Conservation (phyloP, 345 rosid species). For the Alliaria petiolata region DNA sequence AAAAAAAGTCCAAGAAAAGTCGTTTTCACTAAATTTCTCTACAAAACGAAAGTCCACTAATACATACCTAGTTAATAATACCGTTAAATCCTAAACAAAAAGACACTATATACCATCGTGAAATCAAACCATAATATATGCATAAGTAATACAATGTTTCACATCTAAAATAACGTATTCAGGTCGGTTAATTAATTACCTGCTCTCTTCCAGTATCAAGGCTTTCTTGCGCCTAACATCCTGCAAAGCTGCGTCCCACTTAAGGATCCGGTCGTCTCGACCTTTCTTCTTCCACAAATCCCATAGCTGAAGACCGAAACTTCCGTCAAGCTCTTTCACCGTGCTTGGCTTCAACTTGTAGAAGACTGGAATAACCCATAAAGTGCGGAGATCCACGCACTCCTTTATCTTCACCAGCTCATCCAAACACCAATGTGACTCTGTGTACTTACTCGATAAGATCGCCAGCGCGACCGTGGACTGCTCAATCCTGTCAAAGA, state of each 20-base stretch:
- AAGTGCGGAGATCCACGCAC: conserved; percentile 14
- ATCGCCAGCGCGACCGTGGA: conserved; percentile 8
- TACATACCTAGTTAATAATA: no score
- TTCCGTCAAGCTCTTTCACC: background rate
- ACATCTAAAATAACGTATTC: no score
- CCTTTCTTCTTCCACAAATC: background rate
- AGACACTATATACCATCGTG: no score
- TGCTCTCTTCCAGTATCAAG: background rate
- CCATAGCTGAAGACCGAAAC: conserved; percentile 9
- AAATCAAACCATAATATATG: no score
- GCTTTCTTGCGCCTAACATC: background rate
- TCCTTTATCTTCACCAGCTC: conserved; percentile 25
- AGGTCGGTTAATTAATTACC: background rate
- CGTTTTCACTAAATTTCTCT: no score
- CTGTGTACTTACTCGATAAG: conserved; percentile 14
- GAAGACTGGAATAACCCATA: conserved; percentile 25
- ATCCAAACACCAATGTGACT: conserved; percentile 26
- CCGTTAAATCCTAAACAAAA: no score
- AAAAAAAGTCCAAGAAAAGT: no score
- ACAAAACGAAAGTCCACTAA: no score
- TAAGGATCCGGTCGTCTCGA: background rate
- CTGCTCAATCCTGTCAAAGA: conserved; percentile 6
- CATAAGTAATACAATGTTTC: no score
- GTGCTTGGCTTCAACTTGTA: background rate
- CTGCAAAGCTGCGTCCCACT: conserved; percentile 15